phyloP scores from a whole-genome alignment of 495 filamentous ascomycete species.

The Ramalina intermedia region DNA sequence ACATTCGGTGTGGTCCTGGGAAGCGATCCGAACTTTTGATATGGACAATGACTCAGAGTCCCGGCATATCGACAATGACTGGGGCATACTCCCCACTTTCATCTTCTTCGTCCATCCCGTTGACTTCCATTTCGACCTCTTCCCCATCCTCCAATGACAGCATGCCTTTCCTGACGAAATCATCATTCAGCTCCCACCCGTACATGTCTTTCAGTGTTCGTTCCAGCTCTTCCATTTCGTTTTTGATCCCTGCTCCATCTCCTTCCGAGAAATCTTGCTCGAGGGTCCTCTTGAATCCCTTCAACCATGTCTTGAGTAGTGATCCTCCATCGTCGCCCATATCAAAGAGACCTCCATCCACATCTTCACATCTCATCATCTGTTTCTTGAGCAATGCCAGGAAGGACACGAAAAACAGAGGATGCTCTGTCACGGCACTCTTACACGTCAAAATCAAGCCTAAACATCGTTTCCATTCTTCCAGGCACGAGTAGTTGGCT shows the following conservation, averaged over 20 bases:
- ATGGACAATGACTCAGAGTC: too few species aligned
- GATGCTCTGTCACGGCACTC: conserved; percentile 37
- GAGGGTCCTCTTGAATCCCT: conserved; percentile 33
- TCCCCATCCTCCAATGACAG: conserved; percentile 64
- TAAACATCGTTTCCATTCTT: conserved; percentile 76
- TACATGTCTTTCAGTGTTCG: conserved; percentile 38
- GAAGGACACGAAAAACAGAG: conserved; percentile 44
- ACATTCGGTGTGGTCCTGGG: too few species aligned
- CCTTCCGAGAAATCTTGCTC: conserved; percentile 26
- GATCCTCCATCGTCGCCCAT: conserved; percentile 40
- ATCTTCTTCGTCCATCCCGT: conserved; percentile 64
- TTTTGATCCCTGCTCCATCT: conserved; percentile 25
- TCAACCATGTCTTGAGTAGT: conserved; percentile 40
- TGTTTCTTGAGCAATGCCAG: conserved; percentile 54
- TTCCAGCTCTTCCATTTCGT: conserved; percentile 42
- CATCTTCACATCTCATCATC: conserved; percentile 53
- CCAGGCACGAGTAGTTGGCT: conserved; percentile 71
- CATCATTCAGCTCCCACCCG: conserved; percentile 50
- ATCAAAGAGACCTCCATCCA: conserved; percentile 45
- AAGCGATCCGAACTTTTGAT: too few species aligned
- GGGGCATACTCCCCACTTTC: conserved; percentile 81
- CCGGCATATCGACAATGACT: conserved; percentile 52
- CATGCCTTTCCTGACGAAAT: conserved; percentile 47
- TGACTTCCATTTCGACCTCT: conserved; percentile 62
- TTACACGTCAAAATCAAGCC: conserved; percentile 56